Conservation (phyloP, 2,329 filamentous ascomycete genomes). For the Septoria linicola region DNA sequence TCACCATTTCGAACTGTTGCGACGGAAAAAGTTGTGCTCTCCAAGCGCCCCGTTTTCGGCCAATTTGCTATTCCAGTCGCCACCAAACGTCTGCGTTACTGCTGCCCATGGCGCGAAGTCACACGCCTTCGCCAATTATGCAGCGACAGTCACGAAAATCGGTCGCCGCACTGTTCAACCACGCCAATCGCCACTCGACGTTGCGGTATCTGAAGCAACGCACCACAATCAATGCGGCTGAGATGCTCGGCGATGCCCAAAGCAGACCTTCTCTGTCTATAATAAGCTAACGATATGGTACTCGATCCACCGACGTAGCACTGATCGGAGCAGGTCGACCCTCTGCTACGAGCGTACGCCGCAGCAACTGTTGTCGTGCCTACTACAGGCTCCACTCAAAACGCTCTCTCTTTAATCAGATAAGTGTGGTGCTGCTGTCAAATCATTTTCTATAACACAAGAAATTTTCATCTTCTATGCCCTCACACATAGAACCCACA, state of each 20-base stretch:
- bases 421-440: background rate
- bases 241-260: too few relatives aligned
- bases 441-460: too few relatives aligned
- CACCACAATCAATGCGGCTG: background rate
- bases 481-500: slow-evolving; percentile 12
- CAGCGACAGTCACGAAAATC: too few relatives aligned
- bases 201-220: slow-evolving; percentile 6
- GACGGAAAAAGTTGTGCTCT: too few relatives aligned
- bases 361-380: slow-evolving; percentile 20
- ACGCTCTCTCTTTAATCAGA: background rate
- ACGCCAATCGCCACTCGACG: slow-evolving; percentile 1
- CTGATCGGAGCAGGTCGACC: too few relatives aligned
- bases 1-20: too few relatives aligned
- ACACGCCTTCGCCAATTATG: background rate
- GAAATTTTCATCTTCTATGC: background rate
- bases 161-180: too few relatives aligned
- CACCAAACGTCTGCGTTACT: background rate
- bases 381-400: slow-evolving; percentile 8
- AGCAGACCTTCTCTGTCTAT: too few relatives aligned
- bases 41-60: slow-evolving; percentile 2
- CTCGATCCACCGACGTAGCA: too few relatives aligned
- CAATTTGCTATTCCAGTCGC: slow-evolving; percentile 5
- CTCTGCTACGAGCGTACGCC: background rate
- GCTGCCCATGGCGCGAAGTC: background rate
- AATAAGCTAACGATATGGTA: too few relatives aligned